Evolutionary conservation across 148 eudicot species (phyloP), one percentile per base, ranked within the genome.

Genomic region (Chenopodium album): DNA sequence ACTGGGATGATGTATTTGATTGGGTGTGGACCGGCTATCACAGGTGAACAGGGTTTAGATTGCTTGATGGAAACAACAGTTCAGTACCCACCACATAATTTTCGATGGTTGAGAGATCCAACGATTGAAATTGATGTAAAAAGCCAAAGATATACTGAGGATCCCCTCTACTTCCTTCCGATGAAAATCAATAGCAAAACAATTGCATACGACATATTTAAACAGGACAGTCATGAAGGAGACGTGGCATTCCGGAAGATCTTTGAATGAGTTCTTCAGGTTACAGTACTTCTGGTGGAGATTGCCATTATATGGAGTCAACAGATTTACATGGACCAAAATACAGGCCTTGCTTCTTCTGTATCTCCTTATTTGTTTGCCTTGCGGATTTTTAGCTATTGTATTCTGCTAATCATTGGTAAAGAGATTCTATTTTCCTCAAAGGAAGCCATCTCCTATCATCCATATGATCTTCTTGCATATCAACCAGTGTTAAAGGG

Each of bases 51-150:
- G 50, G 80, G 84, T n/a, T 32, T 81, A 65, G 89, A 87, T 52
- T 81, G 85, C 62, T 37, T 70, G 75, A 84, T 81, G 19, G 81
- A 87, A 44, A 81, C 79, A 37, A 84, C 71, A 64, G 69, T 87
- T 32, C 69, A 84, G 67, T 87, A 79, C 44, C 50, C 85, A 22
- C 34, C 85, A 52, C 54, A 46, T 10, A 84, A 76, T 31, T 22
- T 67, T 11, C 77, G 76, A 22, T 81, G 87, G 89, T 48, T 84
- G 63, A 46, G 83, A n/a, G 73, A 87, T 84, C 81, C 83, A 78
- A 81, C 46, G 16, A 78, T 66, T 20, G 31, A 78, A n/a, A 79
- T 81, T 63, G 62, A 41, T 75, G 76, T 84, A 46, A 44, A 34
- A 19, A 84, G 85, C 59, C 81, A 81, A 75, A 81, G 85, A 56